These are phyloP conservation scores for Fusarium avenaceum DNA, from an alignment of 2,329 filamentous ascomycete species.

Conservation along the genomic window DNA sequence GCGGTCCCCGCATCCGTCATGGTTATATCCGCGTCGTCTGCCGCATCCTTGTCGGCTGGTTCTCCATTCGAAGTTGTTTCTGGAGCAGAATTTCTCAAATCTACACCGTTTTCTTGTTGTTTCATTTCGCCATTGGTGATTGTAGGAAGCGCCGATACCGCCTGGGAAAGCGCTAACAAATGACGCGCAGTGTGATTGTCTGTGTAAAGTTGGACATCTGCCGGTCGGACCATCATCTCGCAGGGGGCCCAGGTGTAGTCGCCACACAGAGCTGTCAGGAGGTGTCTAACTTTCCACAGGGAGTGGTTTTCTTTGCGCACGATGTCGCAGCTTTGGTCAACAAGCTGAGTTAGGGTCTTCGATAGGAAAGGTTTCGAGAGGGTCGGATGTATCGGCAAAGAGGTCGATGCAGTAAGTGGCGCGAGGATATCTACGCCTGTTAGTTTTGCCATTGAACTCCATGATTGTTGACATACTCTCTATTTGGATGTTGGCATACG, in stretches of 20 bases:
- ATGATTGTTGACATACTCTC: conserved; percentile 68
- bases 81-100: conserved; percentile 11
- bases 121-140: conserved; percentile 46
- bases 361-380: conserved; percentile 81
- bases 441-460: conserved; percentile 44
- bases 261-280: conserved; percentile 80
- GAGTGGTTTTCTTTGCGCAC: conserved; percentile 81
- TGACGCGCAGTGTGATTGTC: conserved; percentile 60
- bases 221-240: conserved; percentile 67
- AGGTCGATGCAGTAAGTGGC: conserved; percentile 80
- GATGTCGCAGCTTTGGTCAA: conserved; percentile 76
- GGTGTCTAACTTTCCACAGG: conserved; percentile 79
- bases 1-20: conserved; percentile 51
- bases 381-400: conserved; percentile 80
- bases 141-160: conserved; percentile 27
- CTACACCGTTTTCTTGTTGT: conserved; percentile 29
- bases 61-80: conserved; percentile 16
- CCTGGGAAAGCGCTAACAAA: conserved; percentile 51
- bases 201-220: conserved; percentile 69
- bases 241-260: conserved; percentile 79
- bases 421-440: conserved; percentile 74
- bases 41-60: conserved; percentile 22
- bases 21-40: conserved; percentile 46
- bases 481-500: conserved; percentile 78
- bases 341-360: conserved; percentile 78